These are phyloP conservation scores for Lithospermum erythrorhizon DNA, from an alignment of 257 asterid species.

Conservation along the genomic window DNA sequence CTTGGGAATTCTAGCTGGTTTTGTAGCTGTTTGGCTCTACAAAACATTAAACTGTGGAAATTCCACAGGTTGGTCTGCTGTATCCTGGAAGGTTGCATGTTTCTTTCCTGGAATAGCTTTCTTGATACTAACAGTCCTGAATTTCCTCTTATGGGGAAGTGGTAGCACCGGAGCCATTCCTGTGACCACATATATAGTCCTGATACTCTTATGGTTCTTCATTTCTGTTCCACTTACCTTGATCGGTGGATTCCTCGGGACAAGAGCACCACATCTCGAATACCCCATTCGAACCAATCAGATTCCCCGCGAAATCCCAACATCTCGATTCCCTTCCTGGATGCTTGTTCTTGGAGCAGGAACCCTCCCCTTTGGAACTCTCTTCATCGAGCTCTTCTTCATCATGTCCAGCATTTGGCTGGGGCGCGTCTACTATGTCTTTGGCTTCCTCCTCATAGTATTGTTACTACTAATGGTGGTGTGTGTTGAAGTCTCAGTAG, in stretches of 20 bases:
- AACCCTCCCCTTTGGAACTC: constrained; percentile 84
- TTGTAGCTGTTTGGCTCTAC: not conserved
- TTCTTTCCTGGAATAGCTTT: constrained; percentile 79
- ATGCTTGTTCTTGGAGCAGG: constrained; percentile 88
- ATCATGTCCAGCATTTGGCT: constrained; percentile 85
- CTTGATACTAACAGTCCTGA: constrained; percentile 52
- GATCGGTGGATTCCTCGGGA: constrained; percentile 64
- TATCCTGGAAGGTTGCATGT: constrained; percentile 70
- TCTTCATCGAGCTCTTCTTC: constrained; percentile 81
- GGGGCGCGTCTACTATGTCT: constrained; percentile 70
- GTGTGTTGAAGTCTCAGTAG: constrained; percentile 79
- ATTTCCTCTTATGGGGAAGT: constrained; percentile 84
- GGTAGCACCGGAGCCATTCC: constrained; percentile 81
- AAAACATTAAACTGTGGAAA: constrained; percentile 45
- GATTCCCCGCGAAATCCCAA: constrained; percentile 78
- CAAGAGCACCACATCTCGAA: constrained; percentile 48
- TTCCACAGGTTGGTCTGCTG: constrained; percentile 64
- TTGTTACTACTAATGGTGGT: constrained; percentile 48
- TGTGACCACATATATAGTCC: constrained; percentile 52
- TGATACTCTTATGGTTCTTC: constrained; percentile 75
- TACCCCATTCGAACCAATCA: constrained; percentile 78
- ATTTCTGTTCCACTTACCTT: constrained; percentile 81
- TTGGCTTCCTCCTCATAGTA: constrained; percentile 68
- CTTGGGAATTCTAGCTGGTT: not conserved
- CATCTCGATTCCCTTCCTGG: constrained; percentile 72